These are phyloP conservation scores for Penicillium sp. DNA, from an alignment of 2,329 filamentous ascomycete genomes.

Conservation along the genomic window DNA sequence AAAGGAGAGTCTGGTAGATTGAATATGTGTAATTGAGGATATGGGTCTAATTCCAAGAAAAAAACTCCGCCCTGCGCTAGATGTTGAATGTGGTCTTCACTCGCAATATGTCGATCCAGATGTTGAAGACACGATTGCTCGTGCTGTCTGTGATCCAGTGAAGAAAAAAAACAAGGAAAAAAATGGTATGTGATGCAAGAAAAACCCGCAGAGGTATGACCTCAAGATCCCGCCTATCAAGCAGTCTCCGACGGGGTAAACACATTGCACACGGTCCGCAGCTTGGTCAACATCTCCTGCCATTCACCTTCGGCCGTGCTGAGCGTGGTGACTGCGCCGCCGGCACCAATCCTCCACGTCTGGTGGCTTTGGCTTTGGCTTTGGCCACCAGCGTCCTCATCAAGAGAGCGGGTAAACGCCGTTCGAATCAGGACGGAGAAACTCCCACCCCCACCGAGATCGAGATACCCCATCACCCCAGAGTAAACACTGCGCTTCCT, in stretches of 20 bases:
- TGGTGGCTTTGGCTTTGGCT: slow-evolving; percentile 24
- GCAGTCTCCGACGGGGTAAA: slow-evolving; percentile 35
- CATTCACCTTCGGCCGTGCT: slow-evolving; percentile 79
- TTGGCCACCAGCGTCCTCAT: slow-evolving; percentile 16
- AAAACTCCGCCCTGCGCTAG: slow-evolving; percentile 25
- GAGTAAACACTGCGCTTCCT: slow-evolving; percentile 74
- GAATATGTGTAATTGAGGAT: not conserved
- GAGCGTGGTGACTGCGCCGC: slow-evolving; percentile 83
- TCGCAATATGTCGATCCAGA: slow-evolving; percentile 20
- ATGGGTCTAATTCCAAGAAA: not conserved
- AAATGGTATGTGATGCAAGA: not conserved
- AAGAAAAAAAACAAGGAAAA: slow-evolving; percentile 2
- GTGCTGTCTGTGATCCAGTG: slow-evolving; percentile 14
- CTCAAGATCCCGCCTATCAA: not conserved
- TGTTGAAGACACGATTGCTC: slow-evolving; percentile 29
- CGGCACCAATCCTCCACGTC: slow-evolving; percentile 80
- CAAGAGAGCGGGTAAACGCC: slow-evolving; percentile 57
- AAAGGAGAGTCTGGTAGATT: not conserved
- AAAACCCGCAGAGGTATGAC: not conserved
- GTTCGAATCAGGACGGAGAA: slow-evolving; percentile 91
- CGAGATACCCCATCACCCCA: slow-evolving; percentile 86
- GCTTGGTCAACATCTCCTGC: slow-evolving; percentile 85
- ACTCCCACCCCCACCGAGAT: slow-evolving; percentile 79
- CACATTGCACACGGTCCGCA: slow-evolving; percentile 50
- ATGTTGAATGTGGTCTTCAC: slow-evolving; percentile 34